Base-by-base conservation (phyloP, 2,329 filamentous ascomycete genomes). In the Curvularia sp. region DNA sequence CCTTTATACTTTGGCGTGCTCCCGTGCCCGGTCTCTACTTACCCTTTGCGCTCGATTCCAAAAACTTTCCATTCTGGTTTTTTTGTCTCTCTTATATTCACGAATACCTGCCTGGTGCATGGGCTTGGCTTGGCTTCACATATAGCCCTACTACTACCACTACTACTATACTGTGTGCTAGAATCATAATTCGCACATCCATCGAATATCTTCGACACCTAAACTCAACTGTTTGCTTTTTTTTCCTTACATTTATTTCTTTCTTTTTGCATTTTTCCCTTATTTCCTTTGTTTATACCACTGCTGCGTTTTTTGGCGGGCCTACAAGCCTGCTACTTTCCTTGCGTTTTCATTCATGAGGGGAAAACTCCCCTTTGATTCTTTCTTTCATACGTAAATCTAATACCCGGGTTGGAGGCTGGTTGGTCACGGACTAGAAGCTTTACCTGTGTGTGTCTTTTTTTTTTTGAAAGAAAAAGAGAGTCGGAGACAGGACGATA, bases 21-120 rank as follows among this genome's bases (percentile, higher is more conserved):
- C 15, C 15, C 26, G 35, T 8, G 47, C 41, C 52, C 30, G 28
- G 49, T 57, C 57, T 59, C 53, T 53, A 39, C 60, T 53, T 53
- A 28, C 26, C 9, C 59, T 12, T 57, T 63, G 53, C 22, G 53
- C 49, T 55, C 33, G 53, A 42, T 47, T 57, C 35, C 43, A 62
- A 59, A 57, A 38, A 33, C 60, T 41, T 58, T 61, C 57, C 47
- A 22, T 54, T 13, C 62, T 66, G 62, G 54, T 61, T 63, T 53
- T 53, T 24, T 13, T 50, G 13, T 24, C 30, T 49, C 13, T 38
- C 52, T 58, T 52, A 56, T 55, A 39, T 55, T 58, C 55, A 62
- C 57, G 53, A 43, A 67, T 65, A 66, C 64, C 66, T 69, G 70
- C 70, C 70, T 55, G 67, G 73, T 61, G 67, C 68, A 70, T 51